Percentiles rank a stretch among this genome's conserved stretches.
Conservation (phyloP, 371 early-diverging fungal genomes). For the Actinomortierella wolfii region DNA sequence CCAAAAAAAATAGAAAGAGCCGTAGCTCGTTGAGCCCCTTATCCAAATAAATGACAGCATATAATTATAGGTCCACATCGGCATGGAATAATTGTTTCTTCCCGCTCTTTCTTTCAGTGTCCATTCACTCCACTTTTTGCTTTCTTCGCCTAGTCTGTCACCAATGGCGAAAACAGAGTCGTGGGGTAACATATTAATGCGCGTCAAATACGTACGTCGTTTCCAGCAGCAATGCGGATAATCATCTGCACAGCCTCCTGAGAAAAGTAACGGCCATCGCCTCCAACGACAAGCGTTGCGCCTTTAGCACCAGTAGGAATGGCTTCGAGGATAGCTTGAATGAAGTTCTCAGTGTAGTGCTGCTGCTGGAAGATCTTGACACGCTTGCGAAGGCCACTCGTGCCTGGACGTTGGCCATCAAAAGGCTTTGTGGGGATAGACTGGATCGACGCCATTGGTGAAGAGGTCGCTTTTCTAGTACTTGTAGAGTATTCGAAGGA, state of each 20-base stretch:
- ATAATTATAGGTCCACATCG: too few species aligned
- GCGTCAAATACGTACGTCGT: conserved; percentile 45
- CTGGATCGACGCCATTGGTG: conserved; percentile 48
- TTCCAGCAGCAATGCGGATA: conserved; percentile 85
- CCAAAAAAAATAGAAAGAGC: too few species aligned
- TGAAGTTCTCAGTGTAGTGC: conserved; percentile 96
- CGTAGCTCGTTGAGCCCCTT: too few species aligned
- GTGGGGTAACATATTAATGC: too few species aligned
- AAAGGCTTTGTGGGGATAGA: conserved; percentile 71
- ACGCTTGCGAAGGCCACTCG: conserved; percentile 94
- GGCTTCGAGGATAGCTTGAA: conserved; percentile 82
- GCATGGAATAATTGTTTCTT: too few species aligned
- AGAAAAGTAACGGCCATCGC: conserved; percentile 94
- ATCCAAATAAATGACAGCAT: too few species aligned
- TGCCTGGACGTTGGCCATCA: conserved; percentile 96
- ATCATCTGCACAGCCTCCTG: conserved; percentile 90
- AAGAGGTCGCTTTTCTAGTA: too few species aligned
- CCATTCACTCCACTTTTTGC: too few species aligned
- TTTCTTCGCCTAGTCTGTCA: too few species aligned
- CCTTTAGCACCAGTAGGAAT: conserved; percentile 82
- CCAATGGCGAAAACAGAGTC: too few species aligned
- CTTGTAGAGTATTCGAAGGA: too few species aligned
- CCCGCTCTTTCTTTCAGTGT: too few species aligned
- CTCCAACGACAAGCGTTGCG: conserved; percentile 92
- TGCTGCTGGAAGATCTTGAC: conserved; percentile 94